A percentile compares a stretch with the other conserved stretches of the same genome.
These are phyloP conservation scores for Pisolithus sp. DNA, from an alignment of 768 basidiomycete species.

Conservation along the genomic window DNA sequence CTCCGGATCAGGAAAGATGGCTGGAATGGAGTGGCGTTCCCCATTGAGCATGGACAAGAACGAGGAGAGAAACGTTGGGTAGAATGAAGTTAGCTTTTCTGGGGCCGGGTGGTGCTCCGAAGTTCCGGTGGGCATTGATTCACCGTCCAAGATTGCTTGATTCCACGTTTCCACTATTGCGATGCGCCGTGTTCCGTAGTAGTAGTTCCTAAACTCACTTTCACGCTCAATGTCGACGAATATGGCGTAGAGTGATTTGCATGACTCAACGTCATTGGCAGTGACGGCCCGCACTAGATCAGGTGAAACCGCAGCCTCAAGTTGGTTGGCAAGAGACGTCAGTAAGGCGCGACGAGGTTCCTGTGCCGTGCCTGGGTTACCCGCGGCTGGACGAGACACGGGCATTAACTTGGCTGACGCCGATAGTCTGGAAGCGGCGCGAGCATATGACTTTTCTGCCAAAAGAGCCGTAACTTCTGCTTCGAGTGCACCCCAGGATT, in stretches of 20 bases:
- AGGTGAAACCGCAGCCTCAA: conserved; percentile 89
- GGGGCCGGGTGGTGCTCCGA: conserved; percentile 41
- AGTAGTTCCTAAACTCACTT: conserved; percentile 89
- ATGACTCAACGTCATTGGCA: conserved; percentile 64
- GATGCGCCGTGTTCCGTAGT: conserved; percentile 77
- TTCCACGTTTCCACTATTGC: conserved; percentile 67
- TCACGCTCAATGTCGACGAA: conserved; percentile 90
- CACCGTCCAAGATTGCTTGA: conserved; percentile 38
- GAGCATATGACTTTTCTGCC: conserved; percentile 68
- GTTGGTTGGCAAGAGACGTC: conserved; percentile 91
- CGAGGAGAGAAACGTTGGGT: conserved; percentile 66
- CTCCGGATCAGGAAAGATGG: conserved; percentile 84
- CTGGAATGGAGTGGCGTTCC: conserved; percentile 68
- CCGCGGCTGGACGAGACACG: conserved; percentile 85
- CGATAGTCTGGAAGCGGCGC: conserved; percentile 86
- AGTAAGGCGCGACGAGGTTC: conserved; percentile 80
- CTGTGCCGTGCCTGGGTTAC: conserved; percentile 34
- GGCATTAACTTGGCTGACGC: conserved; percentile 88
- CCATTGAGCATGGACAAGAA: conserved; percentile 60
- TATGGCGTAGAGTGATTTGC: conserved; percentile 75
- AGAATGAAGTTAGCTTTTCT: conserved; percentile 55
- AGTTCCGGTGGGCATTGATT: conserved; percentile 6
- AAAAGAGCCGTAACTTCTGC: conserved; percentile 86
- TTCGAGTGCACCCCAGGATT: conserved; percentile 95
- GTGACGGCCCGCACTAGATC: conserved; percentile 85